Base-by-base conservation (phyloP, 140 eudicot species). In the Stevia rebaudiana region DNA sequence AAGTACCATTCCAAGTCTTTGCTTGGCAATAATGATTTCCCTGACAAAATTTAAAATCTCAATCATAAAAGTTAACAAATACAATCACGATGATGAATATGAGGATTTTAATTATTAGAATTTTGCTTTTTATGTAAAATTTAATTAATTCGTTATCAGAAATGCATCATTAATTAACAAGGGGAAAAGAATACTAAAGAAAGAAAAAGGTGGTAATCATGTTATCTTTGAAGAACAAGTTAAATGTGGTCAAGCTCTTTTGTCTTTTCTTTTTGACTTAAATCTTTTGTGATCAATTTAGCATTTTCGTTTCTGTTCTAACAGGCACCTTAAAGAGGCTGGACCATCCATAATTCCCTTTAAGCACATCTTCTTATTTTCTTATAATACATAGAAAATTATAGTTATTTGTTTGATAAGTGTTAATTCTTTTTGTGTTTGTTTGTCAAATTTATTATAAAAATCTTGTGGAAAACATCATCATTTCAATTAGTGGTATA, bases 1-100 rank as follows among this genome's bases (percentile, higher is more conserved):
- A 91, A 91, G 63, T 87, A 91, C 98, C 98, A 91, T 57, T 91
- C 98, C 13, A 91, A 81, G 67, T 91, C 98, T 72, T 87, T 91
- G 89, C 98, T 91, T 56, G 98, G 98, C 64, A 91, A 71, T 68
- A 91, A 42, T 8, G 98, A 91, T 68, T 91, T 91, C 42, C 89
- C 98, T 91, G 79, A 22, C 3, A 47, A 43, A 42, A 35, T 11
- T 11, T 24, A 17, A 33, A 9, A 8, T 28, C 16, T 30, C 23
- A 31, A 30, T 56, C 42, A 30, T 3, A 30, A 56, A 56, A 56
- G 43, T 30, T 56, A 21, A 18, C 8, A 24, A 54, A 54, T 54
- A 12, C 40, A 54, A 5, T 31, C 4, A 53, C 19, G 41, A 35
- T n/a, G 5, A 52, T 23, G 49, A 58, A 11, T 59, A 19, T 11